Conservation (phyloP, 306 rosid species). For the Trifolium repens region DNA sequence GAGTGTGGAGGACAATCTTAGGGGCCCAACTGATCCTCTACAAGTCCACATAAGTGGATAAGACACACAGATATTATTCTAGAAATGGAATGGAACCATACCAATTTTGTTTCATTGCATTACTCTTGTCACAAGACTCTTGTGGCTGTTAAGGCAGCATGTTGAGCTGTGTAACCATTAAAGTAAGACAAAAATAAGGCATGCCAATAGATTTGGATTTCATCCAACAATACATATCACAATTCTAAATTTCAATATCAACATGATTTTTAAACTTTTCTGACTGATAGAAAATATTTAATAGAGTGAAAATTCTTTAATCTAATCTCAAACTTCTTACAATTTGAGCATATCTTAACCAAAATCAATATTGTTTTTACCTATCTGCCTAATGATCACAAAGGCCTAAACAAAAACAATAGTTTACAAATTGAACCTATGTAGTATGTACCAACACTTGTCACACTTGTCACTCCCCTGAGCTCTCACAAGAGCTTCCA, state of each 20-base stretch:
- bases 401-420: constrained; percentile 38
- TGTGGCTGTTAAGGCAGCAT: background rate
- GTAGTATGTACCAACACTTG: constrained; percentile 46
- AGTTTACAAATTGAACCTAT: constrained; percentile 41
- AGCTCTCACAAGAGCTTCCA: constrained; percentile 81
- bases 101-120: background rate
- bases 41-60: constrained; percentile 3
- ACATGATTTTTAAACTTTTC: constrained; percentile 7
- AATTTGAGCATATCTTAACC: constrained; percentile 44
- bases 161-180: background rate
- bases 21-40: background rate
- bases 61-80: background rate
- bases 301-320: constrained; percentile 35
- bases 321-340: constrained; percentile 41
- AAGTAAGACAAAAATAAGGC: background rate
- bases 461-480: constrained; percentile 58
- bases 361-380: constrained; percentile 42
- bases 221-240: too few relatives aligned
- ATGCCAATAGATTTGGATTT: background rate
- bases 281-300: constrained; percentile 27
- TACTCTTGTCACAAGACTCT: background rate
- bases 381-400: constrained; percentile 44
- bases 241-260: background rate
- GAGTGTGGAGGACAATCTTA: constrained; percentile 6
- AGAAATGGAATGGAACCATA: background rate